phyloP scores from a whole-genome alignment of 2,329 filamentous ascomycete species.

The Colletotrichum eleusines region DNA sequence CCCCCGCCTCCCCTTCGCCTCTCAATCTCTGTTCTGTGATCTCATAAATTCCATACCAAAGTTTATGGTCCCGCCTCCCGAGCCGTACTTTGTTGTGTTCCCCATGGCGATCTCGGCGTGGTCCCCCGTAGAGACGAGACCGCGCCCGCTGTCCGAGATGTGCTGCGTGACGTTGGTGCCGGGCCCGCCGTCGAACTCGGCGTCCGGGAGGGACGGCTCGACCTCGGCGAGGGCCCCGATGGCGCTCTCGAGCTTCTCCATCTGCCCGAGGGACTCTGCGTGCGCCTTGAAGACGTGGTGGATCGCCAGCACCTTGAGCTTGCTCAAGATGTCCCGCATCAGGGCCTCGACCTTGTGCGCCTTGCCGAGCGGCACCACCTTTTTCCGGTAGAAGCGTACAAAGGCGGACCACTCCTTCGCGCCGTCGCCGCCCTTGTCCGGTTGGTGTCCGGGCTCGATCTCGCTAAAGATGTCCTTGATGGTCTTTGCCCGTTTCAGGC shows the following conservation, averaged over 20 bases:
- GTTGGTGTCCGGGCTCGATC: constrained; percentile 8
- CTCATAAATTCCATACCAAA: constrained; percentile 22
- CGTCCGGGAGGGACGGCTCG: constrained; percentile 25
- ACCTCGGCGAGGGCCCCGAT: constrained; percentile 22
- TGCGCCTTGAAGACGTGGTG: constrained; percentile 15
- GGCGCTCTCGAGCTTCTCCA: constrained; percentile 11
- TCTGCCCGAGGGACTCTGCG: constrained; percentile 12
- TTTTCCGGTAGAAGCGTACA: constrained; percentile 15
- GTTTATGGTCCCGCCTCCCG: constrained; percentile 8
- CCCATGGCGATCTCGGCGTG: constrained; percentile 16
- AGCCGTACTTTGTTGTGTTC: background rate
- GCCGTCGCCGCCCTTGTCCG: constrained; percentile 5
- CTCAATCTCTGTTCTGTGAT: background rate
- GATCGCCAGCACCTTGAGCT: constrained; percentile 18
- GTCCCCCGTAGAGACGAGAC: constrained; percentile 2
- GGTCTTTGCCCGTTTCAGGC: background rate
- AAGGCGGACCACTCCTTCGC: constrained; percentile 16
- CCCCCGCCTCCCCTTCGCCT: no score
- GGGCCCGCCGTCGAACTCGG: constrained; percentile 8
- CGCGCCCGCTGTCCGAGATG: constrained; percentile 10
- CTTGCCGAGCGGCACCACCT: constrained; percentile 16
- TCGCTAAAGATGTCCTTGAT: constrained; percentile 15
- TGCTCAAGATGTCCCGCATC: constrained; percentile 24
- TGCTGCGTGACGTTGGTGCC: background rate
- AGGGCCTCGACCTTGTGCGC: constrained; percentile 25